Conservation (phyloP, 2,329 filamentous ascomycete species). For the Penicillium psychrosexuale region DNA sequence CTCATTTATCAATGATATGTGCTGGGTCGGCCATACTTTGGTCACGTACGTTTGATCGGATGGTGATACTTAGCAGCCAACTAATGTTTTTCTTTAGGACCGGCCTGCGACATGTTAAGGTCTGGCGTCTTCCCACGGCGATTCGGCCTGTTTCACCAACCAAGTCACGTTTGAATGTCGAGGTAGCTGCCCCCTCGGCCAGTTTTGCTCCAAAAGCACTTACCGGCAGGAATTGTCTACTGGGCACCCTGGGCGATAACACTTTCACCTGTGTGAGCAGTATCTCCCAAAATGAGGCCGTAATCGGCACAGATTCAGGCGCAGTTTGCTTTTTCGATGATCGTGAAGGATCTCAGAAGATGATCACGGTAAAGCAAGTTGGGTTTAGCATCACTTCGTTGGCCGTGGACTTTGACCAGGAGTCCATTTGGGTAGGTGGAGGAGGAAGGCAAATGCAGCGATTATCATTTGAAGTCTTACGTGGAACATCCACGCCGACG, state of each 20-base stretch:
- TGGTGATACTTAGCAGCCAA: neutral
- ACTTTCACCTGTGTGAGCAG: conserved; percentile 76
- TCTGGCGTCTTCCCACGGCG: conserved; percentile 79
- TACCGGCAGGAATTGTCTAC: conserved; percentile 79
- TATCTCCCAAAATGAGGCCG: conserved; percentile 69
- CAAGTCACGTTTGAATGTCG: conserved; percentile 57
- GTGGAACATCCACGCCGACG: conserved; percentile 24
- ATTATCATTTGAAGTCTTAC: conserved; percentile 43
- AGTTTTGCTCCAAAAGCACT: conserved; percentile 64
- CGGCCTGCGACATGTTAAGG: conserved; percentile 86
- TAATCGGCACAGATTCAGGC: conserved; percentile 83
- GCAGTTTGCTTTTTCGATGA: conserved; percentile 88
- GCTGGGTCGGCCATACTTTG: conserved; percentile 81
- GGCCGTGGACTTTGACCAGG: conserved; percentile 55
- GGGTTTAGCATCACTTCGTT: conserved; percentile 68
- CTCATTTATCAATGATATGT: conserved; percentile 77
- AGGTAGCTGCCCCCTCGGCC: conserved; percentile 32
- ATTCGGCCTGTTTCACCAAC: conserved; percentile 56
- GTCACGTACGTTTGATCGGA: conserved; percentile 58
- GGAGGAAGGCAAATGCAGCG: conserved; percentile 57
- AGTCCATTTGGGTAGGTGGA: conserved; percentile 66
- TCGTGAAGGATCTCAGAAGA: conserved; percentile 65
- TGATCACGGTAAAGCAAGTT: conserved; percentile 63
- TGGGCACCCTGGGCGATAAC: conserved; percentile 76
- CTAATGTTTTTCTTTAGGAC: conserved; percentile 44